These are phyloP conservation scores for Pinus taeda DNA, from an alignment of 75 land plant species.

Conservation along the genomic window DNA sequence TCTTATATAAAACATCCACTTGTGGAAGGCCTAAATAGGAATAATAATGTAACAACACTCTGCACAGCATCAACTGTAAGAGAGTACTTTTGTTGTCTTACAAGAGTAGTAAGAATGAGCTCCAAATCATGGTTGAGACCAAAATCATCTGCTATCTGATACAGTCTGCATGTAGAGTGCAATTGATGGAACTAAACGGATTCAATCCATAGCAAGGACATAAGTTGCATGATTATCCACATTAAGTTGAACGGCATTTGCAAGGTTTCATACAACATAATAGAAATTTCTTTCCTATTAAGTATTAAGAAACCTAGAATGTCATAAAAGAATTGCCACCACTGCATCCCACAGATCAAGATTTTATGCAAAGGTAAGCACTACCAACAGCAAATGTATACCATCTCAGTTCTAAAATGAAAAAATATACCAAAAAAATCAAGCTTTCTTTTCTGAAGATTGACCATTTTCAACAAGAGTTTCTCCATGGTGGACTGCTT, in stretches of 20 bases:
- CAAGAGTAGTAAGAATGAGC: no score
- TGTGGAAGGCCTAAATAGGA: no score
- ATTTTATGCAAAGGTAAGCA: not conserved
- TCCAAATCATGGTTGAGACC: no score
- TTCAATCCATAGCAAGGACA: no score
- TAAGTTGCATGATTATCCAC: not conserved
- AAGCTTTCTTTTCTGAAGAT: constrained; percentile 28
- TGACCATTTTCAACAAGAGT: constrained; percentile 38
- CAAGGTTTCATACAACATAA: not conserved
- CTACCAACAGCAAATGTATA: not conserved
- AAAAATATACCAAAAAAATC: constrained; percentile 8
- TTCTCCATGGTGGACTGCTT: constrained; percentile 8
- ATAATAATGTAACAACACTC: no score
- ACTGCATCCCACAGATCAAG: constrained; percentile 1
- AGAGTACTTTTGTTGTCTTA: no score
- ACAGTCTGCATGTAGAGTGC: no score
- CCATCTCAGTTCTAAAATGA: not conserved
- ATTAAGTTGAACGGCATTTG: not conserved
- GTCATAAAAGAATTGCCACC: not conserved
- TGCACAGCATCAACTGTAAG: no score
- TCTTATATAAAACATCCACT: no score
- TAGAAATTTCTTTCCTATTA: not conserved
- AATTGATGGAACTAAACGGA: no score
- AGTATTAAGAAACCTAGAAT: not conserved
- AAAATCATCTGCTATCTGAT: no score